Evolutionary conservation across 2,329 filamentous ascomycete species (phyloP), one percentile per base, ranked within the genome.

Genomic region (Trichoderma sp.): DNA sequence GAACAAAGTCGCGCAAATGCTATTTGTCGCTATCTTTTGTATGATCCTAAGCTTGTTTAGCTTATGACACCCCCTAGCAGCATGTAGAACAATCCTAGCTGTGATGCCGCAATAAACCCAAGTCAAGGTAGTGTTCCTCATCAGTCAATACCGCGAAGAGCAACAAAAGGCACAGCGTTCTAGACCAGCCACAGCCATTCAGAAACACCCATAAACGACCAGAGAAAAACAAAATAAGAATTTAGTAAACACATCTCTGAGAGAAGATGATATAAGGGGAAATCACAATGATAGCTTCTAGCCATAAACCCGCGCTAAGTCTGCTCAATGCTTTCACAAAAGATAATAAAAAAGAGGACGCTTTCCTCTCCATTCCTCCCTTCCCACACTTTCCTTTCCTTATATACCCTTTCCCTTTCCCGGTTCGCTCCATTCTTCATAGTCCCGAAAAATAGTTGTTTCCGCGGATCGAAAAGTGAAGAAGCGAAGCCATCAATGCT

Each of bases 231-330:
- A 14, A 34, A 24, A 58, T 30, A 21, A 32, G 3, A 51, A 32
- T 8, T 13, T 6, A n/a, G n/a, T n/a, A 2, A 14, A 26, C 5
- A 46, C 49, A 66, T 34, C 24, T 55, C 34, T 43, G 26, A 55
- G 34, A 46, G 21, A 52, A 30, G 14, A 16, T 32, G 26, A 46
- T n/a, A 28, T 4, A 34, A 34, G 24, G 14, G 26, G 26, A 68
- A 68, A 58, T 61, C 58, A 61, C 30, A 46, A 63, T 63, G 43
- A 34, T 49, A 61, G 66, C 49, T 66, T 66, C 63, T 66, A 66
- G 56, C 63, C 63, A 58, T 66, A 66, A 43, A 54, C 66, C 66
- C 59, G 32, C 56, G 66, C 59, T 55, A 60, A 59, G 18, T 49
- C 43, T 63, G 52, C 58, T 59, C 66, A 49, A 58, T 68, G 66